Base-by-base conservation (phyloP, 139 green algal genomes). In the Coelastrella sp. region DNA sequence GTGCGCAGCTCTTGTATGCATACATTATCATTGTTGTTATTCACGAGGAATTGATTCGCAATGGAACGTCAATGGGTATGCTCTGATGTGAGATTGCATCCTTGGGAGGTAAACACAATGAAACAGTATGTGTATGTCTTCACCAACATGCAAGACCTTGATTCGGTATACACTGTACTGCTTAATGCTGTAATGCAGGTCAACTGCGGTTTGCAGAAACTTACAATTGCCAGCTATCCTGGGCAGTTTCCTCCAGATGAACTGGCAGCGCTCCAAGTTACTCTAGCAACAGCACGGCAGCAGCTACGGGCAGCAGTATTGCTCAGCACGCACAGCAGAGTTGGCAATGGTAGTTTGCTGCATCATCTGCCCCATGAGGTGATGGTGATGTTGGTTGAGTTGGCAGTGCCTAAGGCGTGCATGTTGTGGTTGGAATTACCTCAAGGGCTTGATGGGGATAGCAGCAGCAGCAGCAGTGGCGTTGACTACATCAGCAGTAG, bases 391-490 rank as follows among this genome's bases (percentile, higher is more conserved):
- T 17, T 81, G 32, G 23, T 67, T 30, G 17, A 32, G 48, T 17
- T 9, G 23, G 48, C 50, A 7, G 48, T 81, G 73, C 73, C 73
- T 8, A 30, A 38, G 8, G 50, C 15, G 1, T 81, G 48, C 30
- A 50, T 32, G 5, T 32, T 81, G 73, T 15, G 6, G 0, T 32
- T 81, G 73, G 17, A 51, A 41, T 38, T 81, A 50, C 72, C 72
- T 7, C n/a, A 40, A 9, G 17, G 38, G 50, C 17, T 37, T 51
- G 27, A 6, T 51, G 30, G 21, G 32, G 35, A 15, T 19, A 81
- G 73, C 73, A 81, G 73, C 72, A 79, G 71, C 71, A 79, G 71
- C 71, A 35, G 19, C n/a, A 67, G 48, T 40, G 57, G 48, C 48
- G 67, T 48, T 41, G n/a, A 11, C 9, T 15, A 41, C n/a, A 40